Base-by-base conservation (phyloP, 306 rosid species). In the Sophora flavescens region DNA sequence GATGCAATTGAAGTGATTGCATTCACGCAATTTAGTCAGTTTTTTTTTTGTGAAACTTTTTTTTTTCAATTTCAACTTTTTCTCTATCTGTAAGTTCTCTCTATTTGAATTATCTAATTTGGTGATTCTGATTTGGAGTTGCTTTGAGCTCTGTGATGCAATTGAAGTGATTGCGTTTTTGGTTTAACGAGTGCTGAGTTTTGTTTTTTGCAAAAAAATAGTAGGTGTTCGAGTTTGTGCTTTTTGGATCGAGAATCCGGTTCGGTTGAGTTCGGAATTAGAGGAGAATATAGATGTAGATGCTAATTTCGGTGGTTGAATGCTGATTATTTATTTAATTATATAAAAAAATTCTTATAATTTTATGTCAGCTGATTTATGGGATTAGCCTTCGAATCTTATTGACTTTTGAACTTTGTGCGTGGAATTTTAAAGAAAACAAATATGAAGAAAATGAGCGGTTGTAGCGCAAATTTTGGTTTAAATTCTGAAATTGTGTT, bases 251-350 rank as follows among this genome's bases (percentile, higher is more conserved):
- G 44, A 58, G 53, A 52, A 52, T 33, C 44, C 3, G 3, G 63
- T 64, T 54, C 2, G 44, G 35, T 69, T 69, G 47, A 16, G 62
- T 61, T 68, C 2, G 36, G 75, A 81, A 48, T 81, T 62, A 56
- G 48, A 33, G 69, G 62, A 68, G 54, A 61, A 47, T 11, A 0
- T 72, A 18, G 68, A 47, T 70, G 56, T 64, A 17, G 71, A 47
- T 72, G 63, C 54, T 54, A 13, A 39, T 38, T 81, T 68, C 6
- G 63, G 74, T 7, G 48, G 16, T 38, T 74, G 45, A 6, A 8
- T 51, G 39, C 30, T 32, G 48, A 74, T 36, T 39, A 63, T 50
- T 50, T 6, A 17, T 8, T 41, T 30, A 8, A 42, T 41, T 39
- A 48, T n/a, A 26, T 51, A n/a, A n/a, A n/a, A n/a, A n/a, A n/a